A percentile compares a stretch with the other conserved stretches of the same genome.
Conservation (phyloP, 768 basidiomycete genomes). For the Leccinum obscurum region DNA sequence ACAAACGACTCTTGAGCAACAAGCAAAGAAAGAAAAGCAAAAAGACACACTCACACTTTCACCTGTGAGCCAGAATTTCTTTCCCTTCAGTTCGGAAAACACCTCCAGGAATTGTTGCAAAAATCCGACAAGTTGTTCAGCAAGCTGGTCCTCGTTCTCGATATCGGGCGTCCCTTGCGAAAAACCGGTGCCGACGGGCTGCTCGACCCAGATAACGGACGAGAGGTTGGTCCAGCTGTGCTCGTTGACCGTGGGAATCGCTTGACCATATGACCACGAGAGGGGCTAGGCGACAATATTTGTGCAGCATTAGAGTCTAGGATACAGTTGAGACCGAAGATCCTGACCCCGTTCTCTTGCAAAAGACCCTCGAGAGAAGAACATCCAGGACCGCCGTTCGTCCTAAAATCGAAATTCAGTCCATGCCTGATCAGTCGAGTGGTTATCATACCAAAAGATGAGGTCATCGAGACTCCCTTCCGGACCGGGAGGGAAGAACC, state of each 20-base stretch:
- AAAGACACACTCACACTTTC: conserved; percentile 59
- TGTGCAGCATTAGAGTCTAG: conserved; percentile 4
- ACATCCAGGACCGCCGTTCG: conserved; percentile 78
- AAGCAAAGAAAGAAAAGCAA: not conserved
- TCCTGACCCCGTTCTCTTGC: conserved; percentile 71
- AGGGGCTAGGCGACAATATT: conserved; percentile 52
- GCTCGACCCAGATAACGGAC: conserved; percentile 75
- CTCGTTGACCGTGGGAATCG: conserved; percentile 61
- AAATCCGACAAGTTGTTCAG: conserved; percentile 56
- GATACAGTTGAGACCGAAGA: conserved; percentile 19
- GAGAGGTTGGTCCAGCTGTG: conserved; percentile 81
- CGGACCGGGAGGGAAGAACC: conserved; percentile 81
- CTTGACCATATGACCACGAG: conserved; percentile 63
- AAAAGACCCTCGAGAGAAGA: conserved; percentile 70
- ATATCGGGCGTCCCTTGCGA: conserved; percentile 69
- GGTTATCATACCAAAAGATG: conserved; percentile 59
- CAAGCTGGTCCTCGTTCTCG: conserved; percentile 57
- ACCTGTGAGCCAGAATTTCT: conserved; percentile 68
- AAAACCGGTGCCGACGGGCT: conserved; percentile 80
- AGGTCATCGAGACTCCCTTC: conserved; percentile 70
- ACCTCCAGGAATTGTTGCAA: conserved; percentile 74
- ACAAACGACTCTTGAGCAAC: not conserved
- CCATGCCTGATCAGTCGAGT: not conserved
- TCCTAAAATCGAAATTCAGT: conserved; percentile 42
- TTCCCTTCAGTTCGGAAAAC: conserved; percentile 70